phyloP scores from a whole-genome alignment of 108 stramenopile species.

The Aurantiochytrium sp. region DNA sequence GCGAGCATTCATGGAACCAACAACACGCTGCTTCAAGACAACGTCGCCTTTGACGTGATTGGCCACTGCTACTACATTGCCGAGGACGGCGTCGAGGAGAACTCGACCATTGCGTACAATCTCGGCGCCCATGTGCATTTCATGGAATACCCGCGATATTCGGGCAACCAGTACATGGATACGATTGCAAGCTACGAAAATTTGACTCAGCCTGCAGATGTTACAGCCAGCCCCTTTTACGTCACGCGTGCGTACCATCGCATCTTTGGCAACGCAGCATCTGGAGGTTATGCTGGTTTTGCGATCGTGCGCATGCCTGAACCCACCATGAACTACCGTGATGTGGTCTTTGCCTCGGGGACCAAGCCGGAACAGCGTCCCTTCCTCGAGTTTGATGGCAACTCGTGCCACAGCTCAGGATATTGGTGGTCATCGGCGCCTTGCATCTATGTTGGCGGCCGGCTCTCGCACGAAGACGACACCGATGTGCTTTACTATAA shows the following conservation, averaged over 20 bases:
- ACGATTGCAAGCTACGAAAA: not conserved
- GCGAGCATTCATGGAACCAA: slow-evolving; percentile 45
- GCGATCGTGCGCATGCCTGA: not conserved
- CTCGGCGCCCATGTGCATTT: slow-evolving; percentile 49
- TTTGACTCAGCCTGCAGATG: not conserved
- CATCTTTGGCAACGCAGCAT: not conserved
- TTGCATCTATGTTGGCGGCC: not conserved
- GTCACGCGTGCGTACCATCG: not conserved
- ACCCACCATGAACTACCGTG: not conserved
- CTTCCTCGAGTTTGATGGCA: not conserved
- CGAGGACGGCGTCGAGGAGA: slow-evolving; percentile 52
- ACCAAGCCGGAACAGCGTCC: not conserved
- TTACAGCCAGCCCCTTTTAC: slow-evolving; percentile 2
- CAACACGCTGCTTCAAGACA: slow-evolving; percentile 24
- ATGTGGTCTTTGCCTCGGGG: not conserved
- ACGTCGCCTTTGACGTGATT: slow-evolving; percentile 46
- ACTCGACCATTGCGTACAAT: slow-evolving; percentile 42
- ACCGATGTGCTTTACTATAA: not conserved
- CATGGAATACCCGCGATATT: slow-evolving; percentile 15
- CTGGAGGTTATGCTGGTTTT: not conserved
- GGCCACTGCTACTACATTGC: slow-evolving; percentile 49
- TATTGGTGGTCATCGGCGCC: not conserved
- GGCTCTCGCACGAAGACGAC: not conserved
- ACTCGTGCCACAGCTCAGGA: not conserved
- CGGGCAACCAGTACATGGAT: not conserved